These are phyloP conservation scores for Camellia lanceoleosa DNA, from an alignment of 148 eudicot genomes.

Conservation along the genomic window DNA sequence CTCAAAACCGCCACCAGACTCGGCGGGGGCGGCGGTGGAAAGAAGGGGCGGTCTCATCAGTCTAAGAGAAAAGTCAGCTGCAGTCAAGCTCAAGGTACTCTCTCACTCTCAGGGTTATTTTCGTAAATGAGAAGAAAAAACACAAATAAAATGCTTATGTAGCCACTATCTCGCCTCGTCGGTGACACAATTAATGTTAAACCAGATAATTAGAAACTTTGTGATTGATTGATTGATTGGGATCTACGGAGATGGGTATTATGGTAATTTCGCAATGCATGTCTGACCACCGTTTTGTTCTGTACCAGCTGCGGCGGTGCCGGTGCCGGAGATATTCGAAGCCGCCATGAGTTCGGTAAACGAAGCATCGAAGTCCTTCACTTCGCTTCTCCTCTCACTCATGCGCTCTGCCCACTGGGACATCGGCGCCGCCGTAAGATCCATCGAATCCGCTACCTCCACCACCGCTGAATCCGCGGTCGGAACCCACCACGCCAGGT, in stretches of 20 bases:
- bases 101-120: slow-evolving; percentile 1
- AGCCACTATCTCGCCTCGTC: background rate
- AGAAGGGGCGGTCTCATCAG: slow-evolving; percentile 41
- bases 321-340: slow-evolving; percentile 74
- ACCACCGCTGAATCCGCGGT: slow-evolving; percentile 23
- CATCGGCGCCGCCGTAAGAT: slow-evolving; percentile 77
- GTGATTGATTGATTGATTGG: background rate
- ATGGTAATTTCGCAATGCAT: background rate
- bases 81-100: slow-evolving; percentile 21
- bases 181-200: background rate
- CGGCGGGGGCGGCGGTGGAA: slow-evolving; percentile 30
- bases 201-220: background rate
- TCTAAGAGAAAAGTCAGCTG: slow-evolving; percentile 51
- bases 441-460: slow-evolving; percentile 49
- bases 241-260: slow-evolving; percentile 9
- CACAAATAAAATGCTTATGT: background rate
- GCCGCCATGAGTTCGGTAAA: slow-evolving; percentile 61
- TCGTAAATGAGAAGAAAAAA: background rate
- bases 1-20: slow-evolving; percentile 41
- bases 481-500: slow-evolving; percentile 60
- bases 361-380: slow-evolving; percentile 78
- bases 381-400: slow-evolving; percentile 69
- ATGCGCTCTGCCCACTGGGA: slow-evolving; percentile 98
- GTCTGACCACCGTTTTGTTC: slow-evolving; percentile 3
- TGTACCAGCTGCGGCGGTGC: slow-evolving; percentile 51